A percentile compares a stretch with the other conserved stretches of the same genome.
Conservation (phyloP, 352 stramenopile species). For the Globisporangium nunn region DNA sequence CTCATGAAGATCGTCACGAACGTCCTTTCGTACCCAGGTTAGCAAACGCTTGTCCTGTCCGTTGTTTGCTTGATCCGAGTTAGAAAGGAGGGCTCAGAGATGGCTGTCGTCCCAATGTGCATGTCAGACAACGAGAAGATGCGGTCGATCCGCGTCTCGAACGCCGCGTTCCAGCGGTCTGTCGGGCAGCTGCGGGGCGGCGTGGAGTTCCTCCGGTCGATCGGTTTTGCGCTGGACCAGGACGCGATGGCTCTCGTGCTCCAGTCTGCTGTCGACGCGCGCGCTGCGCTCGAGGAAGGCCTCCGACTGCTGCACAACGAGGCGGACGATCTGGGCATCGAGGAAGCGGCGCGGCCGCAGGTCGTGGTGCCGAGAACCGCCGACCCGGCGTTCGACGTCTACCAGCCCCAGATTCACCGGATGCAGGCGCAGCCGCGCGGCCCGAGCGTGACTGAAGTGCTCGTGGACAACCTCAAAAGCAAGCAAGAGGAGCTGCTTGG, state of each 20-base stretch:
- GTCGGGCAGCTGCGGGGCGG: conserved; percentile 63
- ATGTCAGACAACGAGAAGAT: conserved; percentile 71
- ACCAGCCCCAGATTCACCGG: conserved; percentile 79
- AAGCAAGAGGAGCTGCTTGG: conserved; percentile 69
- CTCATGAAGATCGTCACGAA: conserved; percentile 86
- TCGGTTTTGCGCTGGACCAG: conserved; percentile 52
- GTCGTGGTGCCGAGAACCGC: conserved; percentile 28
- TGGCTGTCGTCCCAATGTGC: background rate
- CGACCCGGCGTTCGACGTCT: conserved; percentile 66
- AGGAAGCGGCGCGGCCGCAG: conserved; percentile 30
- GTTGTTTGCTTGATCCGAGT: background rate
- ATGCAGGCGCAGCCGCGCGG: conserved; percentile 80
- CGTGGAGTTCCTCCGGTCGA: conserved; percentile 58
- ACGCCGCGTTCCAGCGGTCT: conserved; percentile 62
- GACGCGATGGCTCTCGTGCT: conserved; percentile 50
- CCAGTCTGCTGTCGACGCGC: conserved; percentile 13
- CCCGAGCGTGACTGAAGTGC: conserved; percentile 68
- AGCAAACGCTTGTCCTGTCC: background rate
- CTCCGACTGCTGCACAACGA: conserved; percentile 60
- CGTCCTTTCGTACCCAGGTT: conserved; percentile 74
- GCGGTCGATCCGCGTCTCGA: conserved; percentile 73
- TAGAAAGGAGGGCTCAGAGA: too few relatives aligned
- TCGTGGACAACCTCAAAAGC: conserved; percentile 64
- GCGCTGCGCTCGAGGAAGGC: conserved; percentile 35
- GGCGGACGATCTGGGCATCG: conserved; percentile 70